A percentile compares a stretch with the other conserved stretches of the same genome.
phyloP scores from a whole-genome alignment of 305 asterid species.

The Ajuga reptans region DNA sequence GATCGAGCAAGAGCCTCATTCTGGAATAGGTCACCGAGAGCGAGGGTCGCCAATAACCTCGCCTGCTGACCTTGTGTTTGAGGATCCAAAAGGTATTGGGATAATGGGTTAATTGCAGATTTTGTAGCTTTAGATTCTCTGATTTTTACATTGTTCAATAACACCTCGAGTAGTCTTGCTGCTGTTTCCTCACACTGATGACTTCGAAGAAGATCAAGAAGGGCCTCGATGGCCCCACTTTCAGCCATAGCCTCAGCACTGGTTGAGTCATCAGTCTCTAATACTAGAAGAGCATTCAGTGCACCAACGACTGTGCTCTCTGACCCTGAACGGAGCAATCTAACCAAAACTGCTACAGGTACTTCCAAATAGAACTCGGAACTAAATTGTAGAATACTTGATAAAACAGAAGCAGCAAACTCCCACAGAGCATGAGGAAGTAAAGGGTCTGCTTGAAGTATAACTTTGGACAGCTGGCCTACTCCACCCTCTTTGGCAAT shows the following conservation, averaged over 20 bases:
- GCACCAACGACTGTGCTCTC: conserved; percentile 73
- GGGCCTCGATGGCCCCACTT: conserved; percentile 83
- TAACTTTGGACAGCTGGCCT: conserved; percentile 78
- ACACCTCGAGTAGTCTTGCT: conserved; percentile 70
- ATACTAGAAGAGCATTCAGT: conserved; percentile 70
- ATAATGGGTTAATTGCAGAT: conserved; percentile 82
- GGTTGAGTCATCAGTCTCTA: conserved; percentile 80
- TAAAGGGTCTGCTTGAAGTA: conserved; percentile 77
- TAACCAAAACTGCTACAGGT: conserved; percentile 79
- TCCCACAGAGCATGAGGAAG: conserved; percentile 87
- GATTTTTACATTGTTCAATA: conserved; percentile 69
- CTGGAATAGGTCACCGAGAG: conserved; percentile 95
- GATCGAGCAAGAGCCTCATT: conserved; percentile 91
- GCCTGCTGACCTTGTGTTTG: conserved; percentile 99
- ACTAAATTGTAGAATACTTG: conserved; percentile 69
- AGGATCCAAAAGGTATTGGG: conserved; percentile 98
- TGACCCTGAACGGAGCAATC: conserved; percentile 71
- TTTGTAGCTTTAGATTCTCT: conserved; percentile 81
- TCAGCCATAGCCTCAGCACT: conserved; percentile 91
- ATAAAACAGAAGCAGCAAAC: conserved; percentile 70
- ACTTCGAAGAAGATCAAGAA: conserved; percentile 64
- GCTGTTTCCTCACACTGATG: conserved; percentile 86
- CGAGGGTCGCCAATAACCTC: conserved; percentile 87
- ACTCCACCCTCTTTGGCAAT: conserved; percentile 99
- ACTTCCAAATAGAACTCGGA: conserved; percentile 80